Evolutionary conservation across 768 basidiomycete genomes (phyloP).

Genomic region (Multifurca ochricompacta): DNA sequence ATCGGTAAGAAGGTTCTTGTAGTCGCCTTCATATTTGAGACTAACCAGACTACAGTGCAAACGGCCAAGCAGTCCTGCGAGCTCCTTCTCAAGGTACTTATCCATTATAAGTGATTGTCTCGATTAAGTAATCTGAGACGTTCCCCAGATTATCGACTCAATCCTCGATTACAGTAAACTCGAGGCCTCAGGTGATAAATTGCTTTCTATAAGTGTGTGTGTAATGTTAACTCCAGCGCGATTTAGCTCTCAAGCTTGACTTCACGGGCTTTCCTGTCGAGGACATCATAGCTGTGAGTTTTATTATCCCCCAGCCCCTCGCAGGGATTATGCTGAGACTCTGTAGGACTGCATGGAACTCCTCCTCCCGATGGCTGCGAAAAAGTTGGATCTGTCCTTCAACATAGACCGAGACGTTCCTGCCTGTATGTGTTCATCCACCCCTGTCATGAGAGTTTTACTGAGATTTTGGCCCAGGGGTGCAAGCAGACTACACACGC

Average conservation of each 20-base stretch:
- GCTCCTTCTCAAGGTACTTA: constrained; percentile 53
- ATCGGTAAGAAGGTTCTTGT: constrained; percentile 37
- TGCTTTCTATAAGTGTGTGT: background rate
- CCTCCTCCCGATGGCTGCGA: constrained; percentile 64
- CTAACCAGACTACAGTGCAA: constrained; percentile 39
- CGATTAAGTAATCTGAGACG: background rate
- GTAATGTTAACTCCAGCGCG: constrained; percentile 11
- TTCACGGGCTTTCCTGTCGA: constrained; percentile 59
- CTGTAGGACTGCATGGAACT: constrained; percentile 69
- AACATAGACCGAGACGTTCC: constrained; percentile 64
- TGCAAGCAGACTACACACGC: constrained; percentile 65
- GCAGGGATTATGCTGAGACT: background rate
- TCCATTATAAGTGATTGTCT: background rate
- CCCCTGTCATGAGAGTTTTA: background rate
- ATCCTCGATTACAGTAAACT: constrained; percentile 76
- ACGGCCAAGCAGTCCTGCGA: constrained; percentile 77
- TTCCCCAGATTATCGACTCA: constrained; percentile 60
- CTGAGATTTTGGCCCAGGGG: constrained; percentile 35
- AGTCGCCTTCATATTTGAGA: background rate
- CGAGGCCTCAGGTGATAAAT: constrained; percentile 62
- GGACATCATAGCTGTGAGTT: constrained; percentile 57
- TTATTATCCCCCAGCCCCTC: no score
- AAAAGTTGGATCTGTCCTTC: constrained; percentile 66
- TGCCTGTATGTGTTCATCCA: constrained; percentile 36
- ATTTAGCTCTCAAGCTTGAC: constrained; percentile 59